Conservation (phyloP, 805 yeast species). For the Peterozyma xylosa region DNA sequence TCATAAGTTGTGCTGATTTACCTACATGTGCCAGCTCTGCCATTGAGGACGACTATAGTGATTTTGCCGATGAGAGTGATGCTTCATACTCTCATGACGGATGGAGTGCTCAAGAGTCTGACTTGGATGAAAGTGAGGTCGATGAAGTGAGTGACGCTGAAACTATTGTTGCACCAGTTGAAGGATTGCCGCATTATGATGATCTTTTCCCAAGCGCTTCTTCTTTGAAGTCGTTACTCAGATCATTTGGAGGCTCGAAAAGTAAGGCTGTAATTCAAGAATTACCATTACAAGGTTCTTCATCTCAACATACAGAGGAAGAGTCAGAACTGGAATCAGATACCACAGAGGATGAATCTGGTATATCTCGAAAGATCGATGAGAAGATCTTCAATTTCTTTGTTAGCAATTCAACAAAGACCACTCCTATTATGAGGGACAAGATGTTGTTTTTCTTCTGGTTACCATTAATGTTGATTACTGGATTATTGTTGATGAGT, state of each 20-base stretch:
- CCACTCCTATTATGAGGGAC: conserved; percentile 58
- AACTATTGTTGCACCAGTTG: conserved; percentile 22
- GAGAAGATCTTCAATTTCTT: conserved; percentile 12
- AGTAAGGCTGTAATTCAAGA: neutral
- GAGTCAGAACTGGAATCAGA: neutral
- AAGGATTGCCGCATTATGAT: conserved; percentile 63
- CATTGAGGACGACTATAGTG: conserved; percentile 11
- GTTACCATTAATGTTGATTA: conserved; percentile 66
- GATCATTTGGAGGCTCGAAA: conserved; percentile 15
- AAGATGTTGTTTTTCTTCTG: conserved; percentile 84
- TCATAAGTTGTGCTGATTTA: conserved; percentile 11
- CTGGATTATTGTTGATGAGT: conserved; percentile 29
- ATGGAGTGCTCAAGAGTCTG: conserved; percentile 1
- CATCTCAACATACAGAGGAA: neutral
- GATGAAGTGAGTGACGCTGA: conserved; percentile 11
- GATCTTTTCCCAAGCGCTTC: conserved; percentile 60
- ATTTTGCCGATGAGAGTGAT: conserved; percentile 7
- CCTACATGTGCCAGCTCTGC: neutral
- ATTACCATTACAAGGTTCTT: neutral
- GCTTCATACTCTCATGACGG: conserved; percentile 4
- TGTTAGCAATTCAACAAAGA: conserved; percentile 24
- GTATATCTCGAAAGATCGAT: neutral
- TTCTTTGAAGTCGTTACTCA: conserved; percentile 19
- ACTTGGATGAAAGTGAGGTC: neutral
- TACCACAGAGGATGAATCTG: conserved; percentile 1